Conservation (phyloP, 140 eudicot species). For the Bidens hawaiensis region DNA sequence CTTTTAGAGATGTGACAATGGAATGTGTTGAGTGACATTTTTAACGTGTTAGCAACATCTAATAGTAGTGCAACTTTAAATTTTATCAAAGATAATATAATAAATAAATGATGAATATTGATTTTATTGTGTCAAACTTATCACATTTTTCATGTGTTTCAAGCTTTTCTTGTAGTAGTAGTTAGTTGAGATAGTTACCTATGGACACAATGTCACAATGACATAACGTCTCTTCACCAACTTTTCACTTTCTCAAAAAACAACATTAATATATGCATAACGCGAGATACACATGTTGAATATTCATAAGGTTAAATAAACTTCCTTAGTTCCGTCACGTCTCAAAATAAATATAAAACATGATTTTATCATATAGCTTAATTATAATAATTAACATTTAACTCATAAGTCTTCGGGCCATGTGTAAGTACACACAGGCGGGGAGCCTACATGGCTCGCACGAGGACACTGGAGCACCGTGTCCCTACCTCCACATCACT, state of each 20-base stretch:
- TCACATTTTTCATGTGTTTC: slow-evolving; percentile 17
- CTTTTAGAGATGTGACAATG: neutral
- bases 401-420: too few species aligned
- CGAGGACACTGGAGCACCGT: too few species aligned
- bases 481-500: too few species aligned
- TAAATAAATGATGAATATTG: neutral
- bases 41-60: neutral
- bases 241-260: slow-evolving; percentile 1
- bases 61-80: neutral
- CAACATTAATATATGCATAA: neutral
- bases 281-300: neutral
- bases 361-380: too few species aligned
- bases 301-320: neutral
- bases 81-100: neutral
- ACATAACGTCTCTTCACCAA: slow-evolving; percentile 2
- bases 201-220: neutral
- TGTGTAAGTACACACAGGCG: too few species aligned
- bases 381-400: too few species aligned
- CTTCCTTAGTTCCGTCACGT: neutral
- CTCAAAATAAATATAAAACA: too few species aligned
- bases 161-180: neutral
- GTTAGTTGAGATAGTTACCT: slow-evolving; percentile 3
- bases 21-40: too few species aligned
- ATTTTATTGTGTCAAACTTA: neutral
- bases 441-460: too few species aligned